Base-by-base conservation (phyloP, 257 asterid genomes). In the Echites panduratus region DNA sequence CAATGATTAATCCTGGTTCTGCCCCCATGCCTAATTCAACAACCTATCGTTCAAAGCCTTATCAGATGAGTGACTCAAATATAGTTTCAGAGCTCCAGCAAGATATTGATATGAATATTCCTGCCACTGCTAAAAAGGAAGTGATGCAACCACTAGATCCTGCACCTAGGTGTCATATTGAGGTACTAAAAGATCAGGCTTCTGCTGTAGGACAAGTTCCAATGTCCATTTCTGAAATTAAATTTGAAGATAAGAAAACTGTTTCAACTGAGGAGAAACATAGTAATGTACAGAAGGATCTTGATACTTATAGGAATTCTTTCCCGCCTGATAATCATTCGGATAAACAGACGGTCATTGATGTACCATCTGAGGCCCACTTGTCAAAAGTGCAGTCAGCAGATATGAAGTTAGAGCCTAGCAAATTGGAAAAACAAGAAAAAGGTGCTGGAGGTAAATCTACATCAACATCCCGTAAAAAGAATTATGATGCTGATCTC, bases 1-100 rank as follows among this genome's bases (percentile, higher is more conserved):
- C 97, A 26, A 69, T 90, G 67, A 86, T 86, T 41, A 87, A 90
- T 77, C 82, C 91, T 17, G 78, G 86, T 57, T 85, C 93, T 57
- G 95, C 97, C 77, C 93, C 97, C 35, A 82, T 83, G 90, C 80
- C 88, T 73, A 88, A 85, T 77, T 88, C 98, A 62, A 86, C 95
- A 32, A 87, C 96, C 62, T 83, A 85, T 84, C 79, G 82, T 82
- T 83, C 85, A 12, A 89, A 87, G 76, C 80, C 86, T 77, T 86
- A 81, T 75, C 79, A 81, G 67, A 78, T 32, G 16, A 80, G 76
- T 24, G 81, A 68, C 49, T 72, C 86, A 13, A 76, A 71, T 59
- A 4, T 77, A 77, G 84, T 75, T 53, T 41, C 68, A 35, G 85
- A 80, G 63, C 73, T 83, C n/a, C 66, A 69, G 59, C 82, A 78